Evolutionary conservation across 2,329 filamentous ascomycete genomes (phyloP).

Genomic region (Macrophomina phaseolina): DNA sequence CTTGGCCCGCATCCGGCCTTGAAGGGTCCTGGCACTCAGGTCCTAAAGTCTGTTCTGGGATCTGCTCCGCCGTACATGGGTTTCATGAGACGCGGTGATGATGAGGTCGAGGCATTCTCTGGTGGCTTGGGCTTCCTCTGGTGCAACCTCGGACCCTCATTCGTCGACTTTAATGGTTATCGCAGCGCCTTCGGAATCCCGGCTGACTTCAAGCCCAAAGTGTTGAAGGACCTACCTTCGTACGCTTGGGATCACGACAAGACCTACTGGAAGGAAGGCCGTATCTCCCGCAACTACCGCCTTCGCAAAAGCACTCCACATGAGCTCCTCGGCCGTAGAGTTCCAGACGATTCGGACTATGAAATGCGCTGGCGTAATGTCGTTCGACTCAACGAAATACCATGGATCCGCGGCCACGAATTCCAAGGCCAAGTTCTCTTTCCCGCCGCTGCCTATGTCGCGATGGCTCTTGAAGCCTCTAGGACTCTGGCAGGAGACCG

Average conservation of each 20-base stretch:
- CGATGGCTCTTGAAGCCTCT: conserved; percentile 25
- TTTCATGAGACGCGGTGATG: conserved; percentile 33
- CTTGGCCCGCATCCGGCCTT: conserved; percentile 55
- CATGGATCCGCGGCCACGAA: conserved; percentile 55
- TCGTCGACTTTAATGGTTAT: conserved; percentile 21
- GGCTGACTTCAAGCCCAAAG: not conserved
- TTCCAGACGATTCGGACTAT: not conserved
- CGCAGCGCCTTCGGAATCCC: not conserved
- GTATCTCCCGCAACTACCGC: conserved; percentile 28
- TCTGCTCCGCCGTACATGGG: conserved; percentile 31
- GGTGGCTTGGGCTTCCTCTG: conserved; percentile 31
- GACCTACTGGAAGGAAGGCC: conserved; percentile 27
- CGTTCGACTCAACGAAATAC: conserved; percentile 45
- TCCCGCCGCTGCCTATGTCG: conserved; percentile 42
- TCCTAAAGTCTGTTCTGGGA: conserved; percentile 35
- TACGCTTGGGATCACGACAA: conserved; percentile 29
- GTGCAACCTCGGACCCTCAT: conserved; percentile 16
- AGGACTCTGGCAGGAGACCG: conserved; percentile 16
- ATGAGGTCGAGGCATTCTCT: conserved; percentile 36
- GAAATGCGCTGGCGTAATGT: conserved; percentile 48
- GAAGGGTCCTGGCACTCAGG: conserved; percentile 48
- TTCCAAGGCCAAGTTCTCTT: conserved; percentile 46
- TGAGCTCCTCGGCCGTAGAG: conserved; percentile 29
- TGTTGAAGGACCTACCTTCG: conserved; percentile 7
- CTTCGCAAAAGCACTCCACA: conserved; percentile 27